Evolutionary conservation across 305 asterid species (phyloP).

Genomic region (Solanum hybrid): DNA sequence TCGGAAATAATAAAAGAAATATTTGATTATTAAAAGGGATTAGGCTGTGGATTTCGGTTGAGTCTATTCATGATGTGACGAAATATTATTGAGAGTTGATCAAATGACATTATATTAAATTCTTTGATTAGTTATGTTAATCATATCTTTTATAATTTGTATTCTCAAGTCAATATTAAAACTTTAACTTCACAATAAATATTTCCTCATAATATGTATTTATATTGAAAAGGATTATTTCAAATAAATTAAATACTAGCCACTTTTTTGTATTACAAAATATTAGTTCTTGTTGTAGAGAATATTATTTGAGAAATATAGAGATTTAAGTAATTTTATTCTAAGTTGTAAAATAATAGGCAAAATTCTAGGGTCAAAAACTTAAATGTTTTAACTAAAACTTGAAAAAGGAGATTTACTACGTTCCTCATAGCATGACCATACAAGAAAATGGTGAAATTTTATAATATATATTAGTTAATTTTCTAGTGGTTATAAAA

Average conservation of each 20-base stretch:
- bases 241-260: neutral
- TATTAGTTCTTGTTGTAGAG: neutral
- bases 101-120: neutral
- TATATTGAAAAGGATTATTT: neutral
- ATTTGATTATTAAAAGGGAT: neutral
- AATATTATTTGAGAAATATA: neutral
- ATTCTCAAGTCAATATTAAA: neutral
- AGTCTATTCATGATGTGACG: too few relatives aligned
- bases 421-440: neutral
- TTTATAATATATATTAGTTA: neutral
- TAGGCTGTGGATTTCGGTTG: neutral
- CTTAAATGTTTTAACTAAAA: too few relatives aligned
- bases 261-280: neutral
- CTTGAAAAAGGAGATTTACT: neutral
- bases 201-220: neutral
- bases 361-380: neutral
- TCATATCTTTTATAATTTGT: neutral
- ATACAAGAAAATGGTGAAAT: neutral
- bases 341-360: neutral
- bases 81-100: neutral
- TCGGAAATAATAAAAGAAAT: too few relatives aligned
- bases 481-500: neutral
- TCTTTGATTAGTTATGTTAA: neutral
- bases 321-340: neutral
- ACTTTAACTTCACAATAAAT: too few relatives aligned